A percentile compares a stretch with the other conserved stretches of the same genome.
Conservation (phyloP, 768 basidiomycete genomes). For the Pilatotrama ljubarskyi region DNA sequence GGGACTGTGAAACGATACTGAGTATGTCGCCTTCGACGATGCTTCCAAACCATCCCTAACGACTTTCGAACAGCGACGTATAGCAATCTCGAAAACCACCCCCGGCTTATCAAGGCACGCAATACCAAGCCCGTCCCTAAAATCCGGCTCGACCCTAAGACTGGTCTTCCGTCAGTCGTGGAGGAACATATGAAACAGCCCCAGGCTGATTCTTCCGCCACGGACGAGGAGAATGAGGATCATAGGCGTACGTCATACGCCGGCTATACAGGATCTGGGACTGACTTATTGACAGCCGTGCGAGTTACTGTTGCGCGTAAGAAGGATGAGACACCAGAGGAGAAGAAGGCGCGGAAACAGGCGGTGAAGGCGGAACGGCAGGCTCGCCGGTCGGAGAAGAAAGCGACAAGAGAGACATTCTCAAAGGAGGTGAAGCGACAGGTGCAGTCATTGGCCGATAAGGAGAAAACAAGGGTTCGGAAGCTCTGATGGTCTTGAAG, state of each 20-base stretch:
- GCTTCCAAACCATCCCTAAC: not conserved
- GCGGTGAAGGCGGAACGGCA: slow-evolving; percentile 69
- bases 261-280: not conserved
- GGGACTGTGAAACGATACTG: slow-evolving; percentile 97
- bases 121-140: slow-evolving; percentile 54
- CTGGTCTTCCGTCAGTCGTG: slow-evolving; percentile 66
- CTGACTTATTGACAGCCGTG: slow-evolving; percentile 21
- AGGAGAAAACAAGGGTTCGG: slow-evolving; percentile 37
- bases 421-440: slow-evolving; percentile 62
- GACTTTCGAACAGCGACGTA: slow-evolving; percentile 68
- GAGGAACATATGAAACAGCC: slow-evolving; percentile 26
- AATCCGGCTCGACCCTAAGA: slow-evolving; percentile 73
- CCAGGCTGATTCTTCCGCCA: slow-evolving; percentile 12
- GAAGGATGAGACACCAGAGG: slow-evolving; percentile 74
- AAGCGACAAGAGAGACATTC: slow-evolving; percentile 62
- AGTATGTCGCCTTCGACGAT: slow-evolving; percentile 50
- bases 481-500: slow-evolving; percentile 29
- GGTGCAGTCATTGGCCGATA: slow-evolving; percentile 47
- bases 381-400: slow-evolving; percentile 65
- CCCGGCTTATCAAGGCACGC: slow-evolving; percentile 76
- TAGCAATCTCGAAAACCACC: slow-evolving; percentile 97
- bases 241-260: slow-evolving; percentile 1
- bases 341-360: slow-evolving; percentile 70
- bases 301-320: slow-evolving; percentile 64
- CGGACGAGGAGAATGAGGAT: slow-evolving; percentile 32